Percentiles rank a stretch among this genome's conserved stretches.
phyloP scores from a whole-genome alignment of 768 basidiomycete species.

The Sporobolomyces roseus region DNA sequence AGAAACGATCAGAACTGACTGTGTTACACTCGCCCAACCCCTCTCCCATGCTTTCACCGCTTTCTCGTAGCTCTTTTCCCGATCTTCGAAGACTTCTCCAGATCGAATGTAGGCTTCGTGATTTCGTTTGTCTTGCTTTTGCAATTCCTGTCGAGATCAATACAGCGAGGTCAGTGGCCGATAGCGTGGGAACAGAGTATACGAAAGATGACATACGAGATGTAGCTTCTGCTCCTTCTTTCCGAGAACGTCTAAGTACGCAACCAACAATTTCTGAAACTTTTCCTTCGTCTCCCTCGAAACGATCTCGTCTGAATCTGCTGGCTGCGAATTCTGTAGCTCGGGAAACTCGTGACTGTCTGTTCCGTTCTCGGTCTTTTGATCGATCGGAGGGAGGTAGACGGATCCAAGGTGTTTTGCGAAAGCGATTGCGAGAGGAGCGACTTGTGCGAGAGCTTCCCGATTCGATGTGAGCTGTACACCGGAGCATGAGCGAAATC shows the following conservation, averaged over 20 bases:
- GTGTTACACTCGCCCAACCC: slow-evolving; percentile 70
- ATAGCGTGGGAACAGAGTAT: neutral
- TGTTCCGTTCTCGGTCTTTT: neutral
- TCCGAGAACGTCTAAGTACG: slow-evolving; percentile 83
- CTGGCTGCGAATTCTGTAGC: neutral
- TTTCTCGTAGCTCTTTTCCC: slow-evolving; percentile 97
- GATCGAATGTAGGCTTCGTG: slow-evolving; percentile 99
- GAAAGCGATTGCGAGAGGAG: slow-evolving; percentile 86
- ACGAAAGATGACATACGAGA: slow-evolving; percentile 12
- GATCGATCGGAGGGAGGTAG: slow-evolving; percentile 52
- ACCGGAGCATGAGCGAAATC: neutral
- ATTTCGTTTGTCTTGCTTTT: slow-evolving; percentile 94
- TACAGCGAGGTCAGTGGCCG: neutral
- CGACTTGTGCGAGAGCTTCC: slow-evolving; percentile 49
- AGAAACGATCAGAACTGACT: slow-evolving; percentile 74
- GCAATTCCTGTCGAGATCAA: slow-evolving; percentile 62
- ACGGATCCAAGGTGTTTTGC: slow-evolving; percentile 86
- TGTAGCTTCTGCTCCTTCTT: slow-evolving; percentile 86
- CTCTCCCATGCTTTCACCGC: slow-evolving; percentile 97
- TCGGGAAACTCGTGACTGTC: slow-evolving; percentile 30
- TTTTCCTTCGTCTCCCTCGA: slow-evolving; percentile 80
- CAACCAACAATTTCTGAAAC: slow-evolving; percentile 87
- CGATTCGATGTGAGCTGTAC: slow-evolving; percentile 44
- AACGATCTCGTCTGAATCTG: slow-evolving; percentile 59
- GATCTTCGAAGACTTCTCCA: slow-evolving; percentile 97